phyloP scores from a whole-genome alignment of 2,329 filamentous ascomycete genomes.

The Neoarthrinium moseri region DNA sequence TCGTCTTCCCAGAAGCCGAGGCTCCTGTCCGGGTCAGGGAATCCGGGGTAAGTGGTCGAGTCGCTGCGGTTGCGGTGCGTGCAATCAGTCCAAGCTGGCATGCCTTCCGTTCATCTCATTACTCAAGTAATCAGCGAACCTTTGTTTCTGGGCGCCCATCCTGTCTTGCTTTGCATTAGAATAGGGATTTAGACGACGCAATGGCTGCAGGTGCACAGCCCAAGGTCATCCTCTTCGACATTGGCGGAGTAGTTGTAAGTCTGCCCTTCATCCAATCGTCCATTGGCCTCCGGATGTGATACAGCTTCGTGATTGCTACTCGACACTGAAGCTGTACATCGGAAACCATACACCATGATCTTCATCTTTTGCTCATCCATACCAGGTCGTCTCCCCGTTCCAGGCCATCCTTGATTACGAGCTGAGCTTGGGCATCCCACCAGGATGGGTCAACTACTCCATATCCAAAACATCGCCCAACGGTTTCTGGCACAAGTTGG shows the following conservation, averaged over 20 bases:
- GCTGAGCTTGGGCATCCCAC: constrained; percentile 69
- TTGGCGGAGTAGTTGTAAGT: constrained; percentile 94
- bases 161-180: too few relatives aligned
- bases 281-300: constrained; percentile 9
- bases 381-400: constrained; percentile 83
- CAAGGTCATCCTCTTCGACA: constrained; percentile 85
- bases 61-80: too few relatives aligned
- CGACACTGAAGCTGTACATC: too few relatives aligned
- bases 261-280: too few relatives aligned
- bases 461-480: constrained; percentile 76
- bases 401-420: constrained; percentile 94
- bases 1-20: constrained; percentile 6
- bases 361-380: background rate
- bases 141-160: too few relatives aligned
- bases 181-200: constrained; percentile 12
- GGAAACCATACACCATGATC: background rate
- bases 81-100: too few relatives aligned
- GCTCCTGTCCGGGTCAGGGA: constrained; percentile 5
- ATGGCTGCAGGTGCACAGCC: constrained; percentile 52
- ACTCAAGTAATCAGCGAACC: too few relatives aligned
- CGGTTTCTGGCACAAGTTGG: constrained; percentile 86
- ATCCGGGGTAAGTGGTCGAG: constrained; percentile 1
- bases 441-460: constrained; percentile 88
- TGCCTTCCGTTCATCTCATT: too few relatives aligned
- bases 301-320: constrained; percentile 5